A percentile compares a stretch with the other conserved stretches of the same genome.
Conservation (phyloP, 495 filamentous ascomycete species). For the Neurospora sp. region DNA sequence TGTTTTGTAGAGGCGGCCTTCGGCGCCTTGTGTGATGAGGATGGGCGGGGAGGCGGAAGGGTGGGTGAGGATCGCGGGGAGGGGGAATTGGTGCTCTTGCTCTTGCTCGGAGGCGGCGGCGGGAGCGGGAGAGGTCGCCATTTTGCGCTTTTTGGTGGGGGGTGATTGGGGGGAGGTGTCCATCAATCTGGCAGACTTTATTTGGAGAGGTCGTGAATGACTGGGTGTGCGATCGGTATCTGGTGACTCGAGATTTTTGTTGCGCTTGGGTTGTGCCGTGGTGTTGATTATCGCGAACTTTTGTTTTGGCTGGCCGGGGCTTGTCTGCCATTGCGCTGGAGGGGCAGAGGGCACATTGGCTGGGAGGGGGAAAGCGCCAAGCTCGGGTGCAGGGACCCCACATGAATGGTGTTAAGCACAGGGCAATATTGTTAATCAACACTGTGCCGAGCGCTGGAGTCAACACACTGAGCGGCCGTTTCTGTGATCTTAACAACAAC, state of each 20-base stretch:
- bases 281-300: not conserved
- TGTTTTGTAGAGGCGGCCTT: slow-evolving; percentile 86
- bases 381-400: not conserved
- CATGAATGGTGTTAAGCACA: not conserved
- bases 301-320: not conserved
- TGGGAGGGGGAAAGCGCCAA: not conserved
- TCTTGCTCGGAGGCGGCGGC: not conserved
- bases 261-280: not conserved
- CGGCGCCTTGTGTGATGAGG: slow-evolving; percentile 84
- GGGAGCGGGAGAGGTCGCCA: slow-evolving; percentile 2
- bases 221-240: not conserved
- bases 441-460: not conserved
- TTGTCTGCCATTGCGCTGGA: not conserved
- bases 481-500: no score
- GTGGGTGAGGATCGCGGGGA: slow-evolving; percentile 56
- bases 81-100: slow-evolving; percentile 29
- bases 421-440: not conserved
- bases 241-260: not conserved
- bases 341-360: not conserved
- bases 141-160: slow-evolving; percentile 3
- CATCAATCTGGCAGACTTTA: not conserved
- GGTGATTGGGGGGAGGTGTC: not conserved
- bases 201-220: not conserved
- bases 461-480: not conserved
- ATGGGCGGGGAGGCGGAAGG: slow-evolving; percentile 44